Conservation (phyloP, 2,329 filamentous ascomycete species). For the Colletotrichum somersetense region DNA sequence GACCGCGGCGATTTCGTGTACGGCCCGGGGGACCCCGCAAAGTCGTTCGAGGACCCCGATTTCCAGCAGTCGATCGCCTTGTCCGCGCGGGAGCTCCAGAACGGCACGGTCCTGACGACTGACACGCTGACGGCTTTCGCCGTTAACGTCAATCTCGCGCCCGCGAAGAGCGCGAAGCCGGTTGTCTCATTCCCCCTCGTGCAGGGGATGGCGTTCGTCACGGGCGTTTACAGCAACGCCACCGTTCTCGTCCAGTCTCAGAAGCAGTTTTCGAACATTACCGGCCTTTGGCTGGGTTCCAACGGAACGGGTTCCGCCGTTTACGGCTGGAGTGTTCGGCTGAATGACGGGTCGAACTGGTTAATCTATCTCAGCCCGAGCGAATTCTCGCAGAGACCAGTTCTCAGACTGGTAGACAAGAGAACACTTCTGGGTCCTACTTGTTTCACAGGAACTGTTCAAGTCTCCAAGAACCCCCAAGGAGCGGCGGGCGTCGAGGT, state of each 20-base stretch:
- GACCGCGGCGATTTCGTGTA: constrained; percentile 72
- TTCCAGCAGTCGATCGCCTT: constrained; percentile 77
- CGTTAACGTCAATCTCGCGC: constrained; percentile 70
- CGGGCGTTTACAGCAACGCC: constrained; percentile 74
- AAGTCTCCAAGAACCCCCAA: constrained; percentile 79
- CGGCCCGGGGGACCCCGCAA: constrained; percentile 74
- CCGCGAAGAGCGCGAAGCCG: constrained; percentile 58
- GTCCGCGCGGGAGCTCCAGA: constrained; percentile 75
- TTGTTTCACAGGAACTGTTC: constrained; percentile 77
- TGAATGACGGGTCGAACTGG: constrained; percentile 21
- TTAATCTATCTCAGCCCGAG: constrained; percentile 59
- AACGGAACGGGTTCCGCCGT: constrained; percentile 56
- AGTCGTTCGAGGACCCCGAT: constrained; percentile 47
- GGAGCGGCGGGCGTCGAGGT: constrained; percentile 64
- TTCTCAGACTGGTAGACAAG: not conserved
- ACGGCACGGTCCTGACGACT: constrained; percentile 63
- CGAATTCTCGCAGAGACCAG: constrained; percentile 64
- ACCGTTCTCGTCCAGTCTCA: constrained; percentile 77
- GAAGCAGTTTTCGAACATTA: constrained; percentile 74
- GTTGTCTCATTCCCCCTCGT: constrained; percentile 78
- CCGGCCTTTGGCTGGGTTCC: constrained; percentile 47
- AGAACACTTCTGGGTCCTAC: constrained; percentile 9
- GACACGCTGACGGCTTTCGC: constrained; percentile 63
- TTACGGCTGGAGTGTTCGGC: constrained; percentile 63
- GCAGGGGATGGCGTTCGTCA: constrained; percentile 85